A percentile compares a stretch with the other conserved stretches of the same genome.
Evolutionary conservation across 805 yeast genomes (phyloP).

Genomic region (Pichia membranifaciens): DNA sequence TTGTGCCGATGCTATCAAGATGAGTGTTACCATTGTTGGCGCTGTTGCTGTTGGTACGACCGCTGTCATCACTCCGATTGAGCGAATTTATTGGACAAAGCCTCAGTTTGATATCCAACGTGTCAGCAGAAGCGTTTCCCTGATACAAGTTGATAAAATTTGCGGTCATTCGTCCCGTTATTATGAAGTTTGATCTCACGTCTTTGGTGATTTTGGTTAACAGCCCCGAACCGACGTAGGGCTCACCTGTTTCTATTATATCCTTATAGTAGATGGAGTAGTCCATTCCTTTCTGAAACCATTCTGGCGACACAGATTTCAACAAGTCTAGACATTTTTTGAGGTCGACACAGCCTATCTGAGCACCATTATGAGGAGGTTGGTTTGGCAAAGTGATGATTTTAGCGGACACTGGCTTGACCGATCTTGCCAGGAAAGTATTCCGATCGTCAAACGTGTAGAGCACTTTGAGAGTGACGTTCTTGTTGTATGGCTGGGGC

Average conservation of each 20-base stretch:
- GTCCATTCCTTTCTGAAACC: slow-evolving; percentile 36
- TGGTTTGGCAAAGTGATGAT: slow-evolving; percentile 38
- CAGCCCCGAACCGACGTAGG: slow-evolving; percentile 43
- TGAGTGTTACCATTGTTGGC: background rate
- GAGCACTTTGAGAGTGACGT: slow-evolving; percentile 32
- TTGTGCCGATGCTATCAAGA: background rate
- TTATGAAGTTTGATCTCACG: slow-evolving; percentile 33
- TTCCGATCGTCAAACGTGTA: slow-evolving; percentile 40
- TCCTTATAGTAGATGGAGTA: slow-evolving; percentile 43
- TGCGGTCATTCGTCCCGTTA: slow-evolving; percentile 52
- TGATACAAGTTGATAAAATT: slow-evolving; percentile 43
- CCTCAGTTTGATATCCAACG: slow-evolving; percentile 52
- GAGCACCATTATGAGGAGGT: slow-evolving; percentile 37
- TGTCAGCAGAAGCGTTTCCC: slow-evolving; percentile 35
- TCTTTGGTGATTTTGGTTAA: slow-evolving; percentile 29
- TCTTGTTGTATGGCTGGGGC: slow-evolving; percentile 19
- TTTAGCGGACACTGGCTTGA: slow-evolving; percentile 31
- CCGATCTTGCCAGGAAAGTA: slow-evolving; percentile 38
- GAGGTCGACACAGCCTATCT: slow-evolving; percentile 38
- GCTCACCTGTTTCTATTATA: slow-evolving; percentile 46
- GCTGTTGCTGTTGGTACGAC: background rate
- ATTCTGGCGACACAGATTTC: slow-evolving; percentile 42
- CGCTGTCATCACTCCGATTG: too few relatives aligned
- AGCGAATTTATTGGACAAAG: slow-evolving; percentile 30
- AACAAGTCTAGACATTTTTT: slow-evolving; percentile 41